Base-by-base conservation (phyloP, 2,329 filamentous ascomycete genomes). In the Shiraia sp. region DNA sequence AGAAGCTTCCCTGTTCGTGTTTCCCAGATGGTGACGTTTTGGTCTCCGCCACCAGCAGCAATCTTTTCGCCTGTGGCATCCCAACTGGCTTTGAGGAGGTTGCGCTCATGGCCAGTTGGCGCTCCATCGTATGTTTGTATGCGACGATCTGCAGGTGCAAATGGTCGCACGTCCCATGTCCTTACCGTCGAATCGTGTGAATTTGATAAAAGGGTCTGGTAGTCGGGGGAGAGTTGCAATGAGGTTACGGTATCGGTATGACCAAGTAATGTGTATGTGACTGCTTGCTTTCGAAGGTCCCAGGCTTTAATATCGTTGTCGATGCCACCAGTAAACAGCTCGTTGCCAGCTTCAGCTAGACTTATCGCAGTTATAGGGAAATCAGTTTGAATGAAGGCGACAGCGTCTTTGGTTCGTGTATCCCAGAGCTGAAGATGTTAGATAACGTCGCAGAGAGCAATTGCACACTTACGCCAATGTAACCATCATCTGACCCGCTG, bases 261-360 rank as follows among this genome's bases (percentile, higher is more conserved):
- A 0, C 93, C 93, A 10, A 87, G 72, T 78, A 99, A 85, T 2
- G 87, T 86, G 70, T 97, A 96, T 5, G 90, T 83, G 2, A 95
- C 81, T 6, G 86, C 81, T 71, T 95, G 90, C 75, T 96, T 97
- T 54, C 93, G 84, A 63, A 97, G 74, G 70, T 99, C 93, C 92
- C 93, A 99, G 14, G 95, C 91, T 59, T 91, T 90, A 67, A 99
- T 95, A 58, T 95, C 90, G 65, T 97, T 96, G 73, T 97, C 93
- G 56, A 99, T 96, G 15, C 91, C 88, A 32, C 92, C 92, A 6
- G 88, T 87, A 69, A 93, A 99, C 17, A 99, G 82, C 72, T 97
- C 93, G 66, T 96, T 96, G 13, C 93, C 93, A 2, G 92, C 90
- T 67, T 96, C 90, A 0, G 91, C 86, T n/a, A 97, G 77, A 12